Base-by-base conservation (phyloP, 306 rosid species). In the Pterocarpus santalinus region DNA sequence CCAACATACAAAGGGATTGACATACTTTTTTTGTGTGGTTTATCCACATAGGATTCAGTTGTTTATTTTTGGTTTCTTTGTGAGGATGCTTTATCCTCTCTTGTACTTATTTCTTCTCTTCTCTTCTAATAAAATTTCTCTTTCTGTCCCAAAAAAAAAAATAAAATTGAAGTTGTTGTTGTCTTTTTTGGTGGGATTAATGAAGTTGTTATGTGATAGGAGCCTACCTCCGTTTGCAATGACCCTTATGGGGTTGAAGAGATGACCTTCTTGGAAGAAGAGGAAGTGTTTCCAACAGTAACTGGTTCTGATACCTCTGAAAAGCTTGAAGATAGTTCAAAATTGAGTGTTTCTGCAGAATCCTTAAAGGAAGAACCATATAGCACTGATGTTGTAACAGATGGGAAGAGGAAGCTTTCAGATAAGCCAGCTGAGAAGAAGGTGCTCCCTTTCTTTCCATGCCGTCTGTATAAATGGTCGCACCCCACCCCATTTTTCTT, bases 231-330 rank as follows among this genome's bases (percentile, higher is more conserved):
- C 72, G 75, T 82, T 49, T 66, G 73, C 79, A 74, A 81, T 46
- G 88, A 78, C 58, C 81, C 79, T 34, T 94, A 90, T 78, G 89
- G 80, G 73, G 65, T 91, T 71, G 94, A 90, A 60, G 97, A 96
- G 70, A 96, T 96, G 99, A 92, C 92, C 60, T 96, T 96, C 83
- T 75, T 85, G 85, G 65, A 82, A 84, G 99, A 92, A 81, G 99
- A 95, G 82, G 98, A 93, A 85, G 88, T 96, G 69, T 89, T 93
- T 71, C 88, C 90, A 9, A 69, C 72, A 56, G 75, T 79, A 51
- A 71, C 80, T 71, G 80, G 75, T 88, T 73, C 91, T 60, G 90
- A 88, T 55, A 69, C 81, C 87, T 73, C 86, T 53, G 65, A 81
- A 55, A 72, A 71, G 57, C 49, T 76, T 77, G 95, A 90, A 77